These are phyloP conservation scores for Dorcoceras hygrometricum DNA, from an alignment of 257 asterid species.

Conservation along the genomic window DNA sequence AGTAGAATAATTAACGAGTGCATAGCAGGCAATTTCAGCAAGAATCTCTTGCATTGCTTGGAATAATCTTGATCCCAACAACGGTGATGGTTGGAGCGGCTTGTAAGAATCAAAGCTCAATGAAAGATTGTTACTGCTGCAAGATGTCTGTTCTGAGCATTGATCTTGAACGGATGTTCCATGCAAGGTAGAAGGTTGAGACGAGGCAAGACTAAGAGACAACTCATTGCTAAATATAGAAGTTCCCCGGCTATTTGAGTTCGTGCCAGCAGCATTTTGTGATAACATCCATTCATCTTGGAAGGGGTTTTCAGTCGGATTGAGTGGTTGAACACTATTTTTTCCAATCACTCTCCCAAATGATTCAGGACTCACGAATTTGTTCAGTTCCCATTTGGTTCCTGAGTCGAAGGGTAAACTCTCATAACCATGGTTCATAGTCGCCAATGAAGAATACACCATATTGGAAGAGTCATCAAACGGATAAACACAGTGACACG, in stretches of 20 bases:
- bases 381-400: conserved; percentile 37
- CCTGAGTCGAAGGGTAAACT: conserved; percentile 29
- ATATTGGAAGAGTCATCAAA: conserved; percentile 24
- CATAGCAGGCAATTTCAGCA: conserved; percentile 55
- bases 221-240: conserved; percentile 53
- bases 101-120: conserved; percentile 40
- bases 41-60: conserved; percentile 74
- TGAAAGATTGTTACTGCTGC: conserved; percentile 42
- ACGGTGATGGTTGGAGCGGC: conserved; percentile 39
- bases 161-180: conserved; percentile 39
- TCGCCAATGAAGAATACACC: conserved; percentile 31
- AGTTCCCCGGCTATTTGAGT: conserved; percentile 32
- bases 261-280: conserved; percentile 25
- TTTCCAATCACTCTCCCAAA: conserved; percentile 27
- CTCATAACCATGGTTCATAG: conserved; percentile 18
- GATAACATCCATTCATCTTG: conserved; percentile 39
- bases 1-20: conserved; percentile 37
- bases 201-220: conserved; percentile 66
- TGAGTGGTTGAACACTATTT: conserved; percentile 30
- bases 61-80: conserved; percentile 52
- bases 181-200: conserved; percentile 34
- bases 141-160: conserved; percentile 53
- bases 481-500: conserved; percentile 30
- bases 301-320: conserved; percentile 21
- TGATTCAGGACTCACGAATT: conserved; percentile 30